Evolutionary conservation across 2,329 filamentous ascomycete genomes (phyloP).

Genomic region (Alternaria ethzedia): DNA sequence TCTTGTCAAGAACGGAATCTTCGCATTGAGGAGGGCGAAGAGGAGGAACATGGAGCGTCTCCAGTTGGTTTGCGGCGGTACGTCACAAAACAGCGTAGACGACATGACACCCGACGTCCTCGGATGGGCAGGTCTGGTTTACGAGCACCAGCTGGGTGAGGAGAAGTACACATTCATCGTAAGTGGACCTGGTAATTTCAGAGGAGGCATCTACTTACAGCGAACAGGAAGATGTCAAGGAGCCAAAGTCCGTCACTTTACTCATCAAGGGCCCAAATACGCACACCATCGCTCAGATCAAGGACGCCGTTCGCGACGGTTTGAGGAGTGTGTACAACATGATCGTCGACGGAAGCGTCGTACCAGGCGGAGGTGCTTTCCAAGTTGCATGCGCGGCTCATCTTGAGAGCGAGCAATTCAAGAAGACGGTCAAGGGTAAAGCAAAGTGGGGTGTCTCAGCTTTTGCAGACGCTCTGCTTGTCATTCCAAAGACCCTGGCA

Average conservation of each 20-base stretch:
- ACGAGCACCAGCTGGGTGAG: conserved; percentile 96
- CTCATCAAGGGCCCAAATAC: conserved; percentile 97
- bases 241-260: conserved; percentile 95
- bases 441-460: conserved; percentile 94
- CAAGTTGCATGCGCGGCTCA: conserved; percentile 91
- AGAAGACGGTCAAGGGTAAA: conserved; percentile 94
- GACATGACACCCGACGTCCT: conserved; percentile 86
- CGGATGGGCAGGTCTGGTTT: conserved; percentile 94
- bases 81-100: conserved; percentile 94
- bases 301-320: conserved; percentile 93
- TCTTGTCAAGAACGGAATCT: conserved; percentile 95
- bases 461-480: conserved; percentile 90
- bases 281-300: conserved; percentile 96
- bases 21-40: conserved; percentile 93
- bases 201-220: conserved; percentile 24
- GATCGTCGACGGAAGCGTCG: conserved; percentile 96
- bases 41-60: conserved; percentile 98
- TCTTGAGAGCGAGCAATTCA: conserved; percentile 84
- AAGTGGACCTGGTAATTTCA: conserved; percentile 17
- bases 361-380: conserved; percentile 93
- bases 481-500: conserved; percentile 97
- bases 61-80: conserved; percentile 90
- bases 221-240: conserved; percentile 85
- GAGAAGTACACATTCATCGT: conserved; percentile 97
- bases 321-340: conserved; percentile 98